Base-by-base conservation (phyloP, 208 protist genomes). In the Leishmania tropica region DNA sequence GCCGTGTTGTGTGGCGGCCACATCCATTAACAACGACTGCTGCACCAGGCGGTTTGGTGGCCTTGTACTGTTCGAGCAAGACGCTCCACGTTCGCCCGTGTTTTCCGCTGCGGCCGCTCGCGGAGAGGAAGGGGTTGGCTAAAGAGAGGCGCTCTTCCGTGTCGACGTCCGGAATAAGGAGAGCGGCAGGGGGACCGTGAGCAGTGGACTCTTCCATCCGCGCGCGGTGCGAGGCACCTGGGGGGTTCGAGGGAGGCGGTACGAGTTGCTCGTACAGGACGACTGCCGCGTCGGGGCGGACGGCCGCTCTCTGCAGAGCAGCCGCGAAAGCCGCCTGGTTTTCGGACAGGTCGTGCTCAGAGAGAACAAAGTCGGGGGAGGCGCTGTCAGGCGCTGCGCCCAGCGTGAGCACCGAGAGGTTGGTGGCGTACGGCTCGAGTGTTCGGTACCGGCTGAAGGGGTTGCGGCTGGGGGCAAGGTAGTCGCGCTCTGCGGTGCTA, bases 401-500 rank as follows among this genome's bases (percentile, higher is more conserved):
- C 48, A 19, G n/a, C 45, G 65, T 56, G 13, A 35, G 70, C 60
- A 35, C 28, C n/a, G 42, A 77, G 31, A n/a, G 80, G 67, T 35
- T 56, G 35, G 45, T 19, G 47, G 54, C 35, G 56, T 78, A 85
- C 28, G 65, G 17, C 42, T 70, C 76, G 19, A 85, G 51, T 64
- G 15, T 62, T 11, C 85, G 85, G 75, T 87, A 93, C n/a, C 76
- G 78, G 53, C 85, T 92, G 68, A 85, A 95, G 19, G 92, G 92
- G 68, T 95, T 95, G 24, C 89, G 88, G 75, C 87, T 95, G 2
- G 92, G 92, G 17, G 85, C 64, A 51, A 95, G 86, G 81, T 90
- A 83, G 85, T 95, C 91, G 31, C 58, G 60, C 62, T 87, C 70
- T 48, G 81, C 58, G 1, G n/a, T 28, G 58, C 42, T 51, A 47